Evolutionary conservation across 2,329 filamentous ascomycete species (phyloP), one percentile per base, ranked within the genome.

Genomic region (Xylaria sp.): DNA sequence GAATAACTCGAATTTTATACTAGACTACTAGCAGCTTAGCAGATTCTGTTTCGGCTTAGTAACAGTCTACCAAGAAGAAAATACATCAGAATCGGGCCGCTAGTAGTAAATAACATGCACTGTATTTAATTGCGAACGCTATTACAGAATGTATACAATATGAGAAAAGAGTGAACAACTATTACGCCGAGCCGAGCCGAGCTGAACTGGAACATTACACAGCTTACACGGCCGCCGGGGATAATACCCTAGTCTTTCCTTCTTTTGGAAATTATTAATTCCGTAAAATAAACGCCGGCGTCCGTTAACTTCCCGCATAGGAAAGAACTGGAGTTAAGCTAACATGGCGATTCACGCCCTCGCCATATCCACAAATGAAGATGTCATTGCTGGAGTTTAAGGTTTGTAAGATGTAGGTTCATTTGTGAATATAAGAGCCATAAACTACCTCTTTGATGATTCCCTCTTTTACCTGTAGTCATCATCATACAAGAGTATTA

Each of bases 291-390:
- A 33, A 3, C 25, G 9, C 50, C 63, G 49, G 56, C n/a, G 31
- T 60, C 63, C 57, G 63, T 11, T 25, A n/a, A 29, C 7, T 17
- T 17, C 33, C 55, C 31, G 62, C 59, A 50, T 10, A 39, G n/a
- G 27, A 33, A 29, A 13, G 13, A 53, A 2, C 42, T 57, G 44
- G 53, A 42, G 33, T 51, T 50, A 31, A 62, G 31, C 50, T 9
- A 45, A 17, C 29, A 51, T 22, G 15, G 25, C 49, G 49, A 33
- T 31, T 22, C 7, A 22, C 15, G 25, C 17, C 7, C 17, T 33
- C 49, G 15, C 49, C 17, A 17, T 42, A 5, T 11, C 1, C 15
- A 49, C 27, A 15, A 13, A 29, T 13, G n/a, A n/a, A n/a, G n/a
- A 38, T 25, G 31, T 25, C 50, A 22, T n/a, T 13, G n/a, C 36